Base-by-base conservation (phyloP, 805 yeast genomes). In the Sugiyamaella marilandica region DNA sequence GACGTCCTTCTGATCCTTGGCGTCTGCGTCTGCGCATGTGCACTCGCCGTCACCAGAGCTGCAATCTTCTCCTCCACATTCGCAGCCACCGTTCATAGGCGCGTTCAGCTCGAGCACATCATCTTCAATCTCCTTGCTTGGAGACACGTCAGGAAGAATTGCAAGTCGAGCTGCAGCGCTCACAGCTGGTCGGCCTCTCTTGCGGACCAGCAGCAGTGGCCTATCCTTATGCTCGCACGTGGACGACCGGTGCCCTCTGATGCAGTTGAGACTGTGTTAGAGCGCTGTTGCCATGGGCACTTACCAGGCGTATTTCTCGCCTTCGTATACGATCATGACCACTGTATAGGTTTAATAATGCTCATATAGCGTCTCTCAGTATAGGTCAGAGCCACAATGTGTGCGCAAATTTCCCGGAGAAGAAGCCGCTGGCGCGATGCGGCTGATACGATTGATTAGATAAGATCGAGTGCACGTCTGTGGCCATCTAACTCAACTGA, bases 181-280 rank as follows among this genome's bases (percentile, higher is more conserved):
- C 9, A 81, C 75, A 26, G 79, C 74, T 0, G 97, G 97, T 45
- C 98, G 71, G 0, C 98, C 99, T 54, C 96, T 79, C n/a, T 87
- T 80, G 26, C 96, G 77, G 10, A 92, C 97, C 62, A 89, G 87
- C 10, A 91, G 83, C 39, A 92, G 73, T 21, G 94, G 88, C 45
- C 97, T 75, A 49, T 79, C 74, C 31, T 85, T 80, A 68, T 92
- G 99, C 50, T 80, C 80, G 68, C 99, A 92, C 51, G 84, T 81
- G 0, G 92, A 82, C 0, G 97, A 87, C 39, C 99, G 72, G 64
- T 92, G 99, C 14, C 98, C 98, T 43, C 97, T 74, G 21, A 94
- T 88, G 65, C 99, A 92, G 62, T 58, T 64, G 34, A 69, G 41
- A 52, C 70, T 56, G 29, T 19, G 45, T 45, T 39, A 39, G 50